Percentiles rank a stretch among this genome's conserved stretches.
Conservation (phyloP, 2,329 filamentous ascomycete genomes). For the Rhynchosporium agropyri region DNA sequence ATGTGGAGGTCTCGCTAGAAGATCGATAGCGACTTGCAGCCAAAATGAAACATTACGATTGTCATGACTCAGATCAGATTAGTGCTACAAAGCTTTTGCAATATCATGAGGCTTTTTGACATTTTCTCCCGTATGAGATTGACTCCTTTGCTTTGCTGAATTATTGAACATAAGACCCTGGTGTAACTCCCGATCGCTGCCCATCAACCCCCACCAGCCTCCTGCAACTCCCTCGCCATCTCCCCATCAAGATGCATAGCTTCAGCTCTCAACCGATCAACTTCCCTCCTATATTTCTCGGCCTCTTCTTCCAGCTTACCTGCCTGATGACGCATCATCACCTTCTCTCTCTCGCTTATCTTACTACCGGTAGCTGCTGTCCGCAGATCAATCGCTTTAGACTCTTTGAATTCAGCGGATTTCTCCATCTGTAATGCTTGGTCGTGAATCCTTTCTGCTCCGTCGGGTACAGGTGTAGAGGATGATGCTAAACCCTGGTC, state of each 20-base stretch:
- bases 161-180: conserved; percentile 19
- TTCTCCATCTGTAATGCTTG: conserved; percentile 31
- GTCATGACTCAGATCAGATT: neutral
- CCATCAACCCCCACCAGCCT: conserved; percentile 18
- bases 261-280: conserved; percentile 34
- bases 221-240: conserved; percentile 35
- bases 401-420: conserved; percentile 30
- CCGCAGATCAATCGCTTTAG: conserved; percentile 23
- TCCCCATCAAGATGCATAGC: conserved; percentile 35
- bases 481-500: conserved; percentile 22
- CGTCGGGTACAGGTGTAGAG: conserved; percentile 22
- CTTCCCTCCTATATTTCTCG: conserved; percentile 33
- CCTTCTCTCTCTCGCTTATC: conserved; percentile 27
- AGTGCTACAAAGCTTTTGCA: conserved; percentile 5
- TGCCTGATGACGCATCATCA: conserved; percentile 29
- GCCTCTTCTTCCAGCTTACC: conserved; percentile 34
- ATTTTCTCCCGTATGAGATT: too few species aligned
- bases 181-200: conserved; percentile 20
- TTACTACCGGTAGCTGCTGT: conserved; percentile 17
- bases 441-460: conserved; percentile 30
- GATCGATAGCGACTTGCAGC: neutral
- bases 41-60: neutral
- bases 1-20: too few species aligned
- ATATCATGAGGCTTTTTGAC: too few species aligned
- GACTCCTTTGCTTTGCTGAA: neutral